Percentiles rank a stretch among this genome's conserved stretches.
phyloP scores from a whole-genome alignment of 106 monocot genomes.

The Allium cepa region DNA sequence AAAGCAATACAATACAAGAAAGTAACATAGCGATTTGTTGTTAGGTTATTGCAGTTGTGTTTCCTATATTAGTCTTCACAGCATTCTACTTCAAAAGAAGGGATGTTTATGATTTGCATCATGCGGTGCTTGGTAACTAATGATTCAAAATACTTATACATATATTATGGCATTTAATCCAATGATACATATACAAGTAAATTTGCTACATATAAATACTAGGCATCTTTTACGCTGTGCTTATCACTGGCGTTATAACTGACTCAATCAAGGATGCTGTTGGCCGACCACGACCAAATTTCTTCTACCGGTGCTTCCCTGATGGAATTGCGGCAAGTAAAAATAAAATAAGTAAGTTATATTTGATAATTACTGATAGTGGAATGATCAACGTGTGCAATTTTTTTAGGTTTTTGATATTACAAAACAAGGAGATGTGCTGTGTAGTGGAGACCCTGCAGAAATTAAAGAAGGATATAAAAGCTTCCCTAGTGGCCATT shows the following conservation, averaged over 20 bases:
- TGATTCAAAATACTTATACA: not conserved
- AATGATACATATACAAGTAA: not conserved
- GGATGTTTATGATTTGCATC: slow-evolving; percentile 65
- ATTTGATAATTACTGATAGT: not conserved
- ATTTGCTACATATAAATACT: not conserved
- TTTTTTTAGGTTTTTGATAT: not conserved
- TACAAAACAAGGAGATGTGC: slow-evolving; percentile 4
- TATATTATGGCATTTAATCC: not conserved
- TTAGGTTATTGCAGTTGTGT: slow-evolving; percentile 46
- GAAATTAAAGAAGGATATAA: slow-evolving; percentile 8
- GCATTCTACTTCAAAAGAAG: slow-evolving; percentile 48
- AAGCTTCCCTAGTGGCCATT: slow-evolving; percentile 11
- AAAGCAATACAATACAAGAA: not conserved
- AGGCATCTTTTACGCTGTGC: slow-evolving; percentile 26
- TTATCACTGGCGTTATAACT: slow-evolving; percentile 48
- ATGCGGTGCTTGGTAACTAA: slow-evolving; percentile 36
- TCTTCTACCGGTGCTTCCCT: slow-evolving; percentile 62
- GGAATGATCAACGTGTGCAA: not conserved
- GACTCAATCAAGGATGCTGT: slow-evolving; percentile 43
- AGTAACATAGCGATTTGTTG: not conserved
- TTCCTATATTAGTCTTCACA: slow-evolving; percentile 35
- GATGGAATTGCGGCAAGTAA: slow-evolving; percentile 40
- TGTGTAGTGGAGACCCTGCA: not conserved
- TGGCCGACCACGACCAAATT: slow-evolving; percentile 60
- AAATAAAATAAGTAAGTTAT: not conserved